phyloP scores from a whole-genome alignment of 2,329 filamentous ascomycete genomes.

The Pseudohalonectria lignicola region DNA sequence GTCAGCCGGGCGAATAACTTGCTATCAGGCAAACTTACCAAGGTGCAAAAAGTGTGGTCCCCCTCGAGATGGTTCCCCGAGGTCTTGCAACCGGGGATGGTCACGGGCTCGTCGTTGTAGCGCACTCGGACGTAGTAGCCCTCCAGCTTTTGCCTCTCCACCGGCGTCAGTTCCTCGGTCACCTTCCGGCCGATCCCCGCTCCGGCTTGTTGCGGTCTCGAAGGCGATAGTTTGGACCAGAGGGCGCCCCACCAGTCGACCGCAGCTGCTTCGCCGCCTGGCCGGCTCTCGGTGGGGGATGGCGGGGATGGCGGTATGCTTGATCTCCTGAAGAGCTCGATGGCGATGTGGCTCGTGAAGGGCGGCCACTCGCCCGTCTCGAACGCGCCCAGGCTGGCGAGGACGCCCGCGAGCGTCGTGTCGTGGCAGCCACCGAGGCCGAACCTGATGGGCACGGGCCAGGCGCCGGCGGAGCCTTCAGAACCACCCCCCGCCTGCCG shows the following conservation, averaged over 20 bases:
- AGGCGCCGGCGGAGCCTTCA: too few species aligned
- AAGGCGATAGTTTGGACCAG: conserved; percentile 2
- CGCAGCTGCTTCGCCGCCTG: too few species aligned
- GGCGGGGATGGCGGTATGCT: neutral
- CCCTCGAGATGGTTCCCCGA: conserved; percentile 75
- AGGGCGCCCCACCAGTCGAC: neutral
- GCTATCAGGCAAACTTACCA: too few species aligned
- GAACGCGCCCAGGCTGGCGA: conserved; percentile 72
- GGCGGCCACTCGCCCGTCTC: conserved; percentile 71
- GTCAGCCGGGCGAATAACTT: too few species aligned
- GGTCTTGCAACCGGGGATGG: conserved; percentile 68
- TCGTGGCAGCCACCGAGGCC: conserved; percentile 83
- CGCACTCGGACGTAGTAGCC: conserved; percentile 81
- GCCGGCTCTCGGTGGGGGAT: neutral
- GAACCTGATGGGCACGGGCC: conserved; percentile 52
- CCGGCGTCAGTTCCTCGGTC: conserved; percentile 39
- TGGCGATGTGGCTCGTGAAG: conserved; percentile 82
- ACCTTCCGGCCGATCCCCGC: conserved; percentile 50
- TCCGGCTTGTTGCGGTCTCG: too few species aligned
- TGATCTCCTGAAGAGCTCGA: conserved; percentile 66
- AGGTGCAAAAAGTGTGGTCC: conserved; percentile 81
- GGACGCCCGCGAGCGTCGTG: conserved; percentile 73
- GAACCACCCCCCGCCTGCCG: conserved; percentile 20
- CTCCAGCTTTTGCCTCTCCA: conserved; percentile 49
- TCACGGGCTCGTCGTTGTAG: conserved; percentile 80